Conservation (phyloP, 495 filamentous ascomycete genomes). For the Bryoglossum gracile region DNA sequence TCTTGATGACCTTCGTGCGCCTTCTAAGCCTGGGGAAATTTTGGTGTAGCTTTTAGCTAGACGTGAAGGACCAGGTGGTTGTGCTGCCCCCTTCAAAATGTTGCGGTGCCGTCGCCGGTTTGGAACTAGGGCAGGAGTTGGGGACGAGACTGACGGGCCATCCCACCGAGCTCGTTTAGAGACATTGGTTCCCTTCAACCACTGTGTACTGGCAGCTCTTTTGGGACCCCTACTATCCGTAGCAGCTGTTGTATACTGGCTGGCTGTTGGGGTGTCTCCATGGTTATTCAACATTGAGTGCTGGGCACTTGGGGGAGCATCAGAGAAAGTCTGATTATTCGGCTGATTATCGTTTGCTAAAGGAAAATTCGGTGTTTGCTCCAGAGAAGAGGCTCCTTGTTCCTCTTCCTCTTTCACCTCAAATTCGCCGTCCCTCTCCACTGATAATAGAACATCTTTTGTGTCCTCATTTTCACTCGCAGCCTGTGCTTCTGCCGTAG, state of each 20-base stretch:
- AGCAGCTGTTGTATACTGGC: not conserved
- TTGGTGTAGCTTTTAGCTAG: not conserved
- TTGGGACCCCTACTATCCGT: conserved; percentile 11
- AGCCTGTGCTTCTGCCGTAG: conserved; percentile 7
- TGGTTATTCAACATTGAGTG: conserved; percentile 1
- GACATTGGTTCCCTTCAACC: conserved; percentile 23
- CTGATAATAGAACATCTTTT: not conserved
- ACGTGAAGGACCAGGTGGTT: not conserved
- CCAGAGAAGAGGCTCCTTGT: too few species aligned
- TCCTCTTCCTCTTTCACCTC: conserved; percentile 1
- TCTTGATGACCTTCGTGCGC: too few species aligned
- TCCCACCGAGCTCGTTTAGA: conserved; percentile 23
- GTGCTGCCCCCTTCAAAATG: not conserved
- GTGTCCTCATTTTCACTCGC: not conserved
- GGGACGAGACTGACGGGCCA: conserved; percentile 8
- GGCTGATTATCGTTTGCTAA: not conserved
- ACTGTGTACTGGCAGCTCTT: conserved; percentile 9
- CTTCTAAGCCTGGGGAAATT: not conserved
- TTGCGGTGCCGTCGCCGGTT: not conserved
- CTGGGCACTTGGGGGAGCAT: not conserved
- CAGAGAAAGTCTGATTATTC: not conserved
- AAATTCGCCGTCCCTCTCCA: not conserved
- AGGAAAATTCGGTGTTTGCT: not conserved
- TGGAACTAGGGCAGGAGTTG: conserved; percentile 7
- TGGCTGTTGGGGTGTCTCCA: not conserved